Percentiles rank a stretch among this genome's conserved stretches.
Evolutionary conservation across 768 basidiomycete species (phyloP).

Genomic region (Lactarius indigo): DNA sequence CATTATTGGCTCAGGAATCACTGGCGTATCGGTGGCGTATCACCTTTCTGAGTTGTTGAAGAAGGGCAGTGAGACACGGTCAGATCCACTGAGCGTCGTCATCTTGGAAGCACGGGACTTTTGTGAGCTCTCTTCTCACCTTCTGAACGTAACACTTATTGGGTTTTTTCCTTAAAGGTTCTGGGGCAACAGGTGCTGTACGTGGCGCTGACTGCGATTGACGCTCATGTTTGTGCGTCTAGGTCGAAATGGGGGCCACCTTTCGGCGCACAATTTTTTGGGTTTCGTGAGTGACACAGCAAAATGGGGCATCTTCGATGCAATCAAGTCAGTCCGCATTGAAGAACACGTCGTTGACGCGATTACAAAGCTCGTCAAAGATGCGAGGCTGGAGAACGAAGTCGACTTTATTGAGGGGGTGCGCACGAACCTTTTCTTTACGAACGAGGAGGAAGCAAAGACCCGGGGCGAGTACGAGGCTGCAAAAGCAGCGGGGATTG

Average conservation of each 20-base stretch:
- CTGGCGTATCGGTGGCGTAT: constrained; percentile 71
- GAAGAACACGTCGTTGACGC: constrained; percentile 53
- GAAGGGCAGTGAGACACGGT: constrained; percentile 5
- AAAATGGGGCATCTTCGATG: constrained; percentile 51
- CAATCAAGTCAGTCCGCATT: constrained; percentile 48
- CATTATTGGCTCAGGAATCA: constrained; percentile 78
- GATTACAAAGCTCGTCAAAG: constrained; percentile 48
- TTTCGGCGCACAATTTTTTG: constrained; percentile 49
- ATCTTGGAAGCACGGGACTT: constrained; percentile 85
- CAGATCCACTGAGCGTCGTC: constrained; percentile 44
- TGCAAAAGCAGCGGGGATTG: constrained; percentile 50
- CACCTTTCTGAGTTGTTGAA: constrained; percentile 48
- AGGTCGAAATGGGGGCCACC: constrained; percentile 81
- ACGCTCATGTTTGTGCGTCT: background rate
- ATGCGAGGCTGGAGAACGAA: constrained; percentile 40
- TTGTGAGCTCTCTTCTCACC: constrained; percentile 47
- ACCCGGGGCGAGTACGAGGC: constrained; percentile 47
- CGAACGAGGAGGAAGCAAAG: constrained; percentile 40
- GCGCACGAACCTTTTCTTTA: constrained; percentile 48
- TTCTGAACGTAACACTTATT: background rate
- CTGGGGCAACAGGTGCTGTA: constrained; percentile 67
- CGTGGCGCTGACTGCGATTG: background rate
- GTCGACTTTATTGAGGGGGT: constrained; percentile 64
- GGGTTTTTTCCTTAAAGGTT: constrained; percentile 40
- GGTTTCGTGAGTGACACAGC: constrained; percentile 41